phyloP scores from a whole-genome alignment of 768 basidiomycete species.

The Brasilioporus rufonigricans region DNA sequence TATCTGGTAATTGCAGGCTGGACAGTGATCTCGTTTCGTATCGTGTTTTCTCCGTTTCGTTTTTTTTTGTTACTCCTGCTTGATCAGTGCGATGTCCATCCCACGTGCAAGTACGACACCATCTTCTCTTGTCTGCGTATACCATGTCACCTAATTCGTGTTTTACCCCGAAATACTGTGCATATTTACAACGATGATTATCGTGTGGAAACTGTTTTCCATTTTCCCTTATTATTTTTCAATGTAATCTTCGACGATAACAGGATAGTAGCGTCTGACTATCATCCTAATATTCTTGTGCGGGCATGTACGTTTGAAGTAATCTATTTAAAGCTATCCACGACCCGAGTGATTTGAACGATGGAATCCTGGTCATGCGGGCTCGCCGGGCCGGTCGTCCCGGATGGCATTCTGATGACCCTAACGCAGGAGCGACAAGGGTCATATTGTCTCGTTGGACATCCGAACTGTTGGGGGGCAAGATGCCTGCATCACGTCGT shows the following conservation, averaged over 20 bases:
- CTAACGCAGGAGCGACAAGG: no score
- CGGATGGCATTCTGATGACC: no score
- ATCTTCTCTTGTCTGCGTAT: conserved; percentile 17
- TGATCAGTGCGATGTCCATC: background rate
- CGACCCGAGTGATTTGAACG: no score
- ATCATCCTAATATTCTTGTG: background rate
- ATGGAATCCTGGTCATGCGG: no score
- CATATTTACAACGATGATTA: conserved; percentile 17
- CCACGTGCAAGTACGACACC: conserved; percentile 13
- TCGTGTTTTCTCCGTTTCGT: background rate
- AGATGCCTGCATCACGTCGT: no score
- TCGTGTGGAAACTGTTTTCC: background rate
- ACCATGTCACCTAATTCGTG: conserved; percentile 24
- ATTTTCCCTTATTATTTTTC: background rate
- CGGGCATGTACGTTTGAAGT: background rate
- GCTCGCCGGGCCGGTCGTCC: no score
- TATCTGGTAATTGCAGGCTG: conserved; percentile 23
- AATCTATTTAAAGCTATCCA: background rate
- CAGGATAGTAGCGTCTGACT: background rate
- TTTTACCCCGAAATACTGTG: conserved; percentile 18
- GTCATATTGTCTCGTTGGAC: no score
- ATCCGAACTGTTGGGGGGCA: no score
- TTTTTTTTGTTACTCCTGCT: background rate
- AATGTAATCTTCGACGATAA: background rate
- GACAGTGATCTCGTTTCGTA: conserved; percentile 19